Evolutionary conservation across 306 rosid genomes (phyloP).

Genomic region (Fragaria nilgerrensis): DNA sequence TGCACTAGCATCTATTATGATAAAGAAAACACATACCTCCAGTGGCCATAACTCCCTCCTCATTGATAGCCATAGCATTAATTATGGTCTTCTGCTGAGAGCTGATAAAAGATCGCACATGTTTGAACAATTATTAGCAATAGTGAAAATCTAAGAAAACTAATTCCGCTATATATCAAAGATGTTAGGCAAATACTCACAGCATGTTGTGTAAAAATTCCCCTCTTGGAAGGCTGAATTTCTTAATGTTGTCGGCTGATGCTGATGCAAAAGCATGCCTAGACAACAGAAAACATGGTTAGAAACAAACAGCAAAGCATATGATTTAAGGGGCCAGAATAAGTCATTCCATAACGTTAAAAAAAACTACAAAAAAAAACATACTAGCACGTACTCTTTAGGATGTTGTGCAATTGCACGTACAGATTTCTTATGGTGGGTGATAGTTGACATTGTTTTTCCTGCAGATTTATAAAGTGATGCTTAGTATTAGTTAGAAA

Average conservation of each 20-base stretch:
- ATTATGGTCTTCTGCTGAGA: slow-evolving; percentile 97
- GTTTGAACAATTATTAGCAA: slow-evolving; percentile 11
- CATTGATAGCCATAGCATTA: slow-evolving; percentile 95
- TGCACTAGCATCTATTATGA: neutral
- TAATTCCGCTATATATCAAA: neutral
- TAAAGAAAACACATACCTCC: slow-evolving; percentile 65
- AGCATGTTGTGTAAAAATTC: slow-evolving; percentile 98
- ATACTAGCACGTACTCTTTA: slow-evolving; percentile 63
- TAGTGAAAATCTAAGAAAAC: neutral
- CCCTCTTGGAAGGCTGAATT: slow-evolving; percentile 89
- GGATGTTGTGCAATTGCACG: slow-evolving; percentile 98
- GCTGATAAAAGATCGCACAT: slow-evolving; percentile 39
- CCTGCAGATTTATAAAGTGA: slow-evolving; percentile 42
- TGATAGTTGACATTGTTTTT: slow-evolving; percentile 85
- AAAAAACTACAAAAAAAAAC: neutral
- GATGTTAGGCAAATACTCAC: slow-evolving; percentile 50
- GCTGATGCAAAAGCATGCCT: slow-evolving; percentile 97
- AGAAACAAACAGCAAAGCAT: slow-evolving; percentile 10
- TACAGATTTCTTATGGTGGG: slow-evolving; percentile 95
- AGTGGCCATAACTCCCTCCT: slow-evolving; percentile 90
- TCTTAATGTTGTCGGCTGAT: slow-evolving; percentile 96
- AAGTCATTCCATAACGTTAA: slow-evolving; percentile 17
- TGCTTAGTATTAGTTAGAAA: neutral
- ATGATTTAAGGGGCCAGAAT: neutral
- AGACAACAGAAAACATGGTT: slow-evolving; percentile 16